phyloP scores from a whole-genome alignment of 2,329 filamentous ascomycete genomes.

The Fusarium illudens region DNA sequence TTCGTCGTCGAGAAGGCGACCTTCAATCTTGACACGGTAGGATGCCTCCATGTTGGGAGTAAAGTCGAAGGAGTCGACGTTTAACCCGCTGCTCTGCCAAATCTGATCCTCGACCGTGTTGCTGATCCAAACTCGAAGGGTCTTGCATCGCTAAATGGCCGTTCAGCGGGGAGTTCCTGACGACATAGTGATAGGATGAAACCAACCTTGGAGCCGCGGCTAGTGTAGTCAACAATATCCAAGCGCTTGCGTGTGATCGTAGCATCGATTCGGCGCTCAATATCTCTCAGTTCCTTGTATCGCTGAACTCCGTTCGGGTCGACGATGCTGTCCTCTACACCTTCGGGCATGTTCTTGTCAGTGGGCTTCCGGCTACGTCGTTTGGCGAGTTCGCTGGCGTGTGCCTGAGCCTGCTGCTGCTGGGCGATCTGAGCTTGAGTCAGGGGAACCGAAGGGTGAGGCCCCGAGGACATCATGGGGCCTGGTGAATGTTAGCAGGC shows the following conservation, averaged over 20 bases:
- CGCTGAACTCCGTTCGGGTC: slow-evolving; percentile 78
- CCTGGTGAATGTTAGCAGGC: slow-evolving; percentile 47
- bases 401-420: slow-evolving; percentile 61
- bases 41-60: slow-evolving; percentile 78
- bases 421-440: slow-evolving; percentile 63
- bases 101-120: slow-evolving; percentile 95
- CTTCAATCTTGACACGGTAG: slow-evolving; percentile 93
- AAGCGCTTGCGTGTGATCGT: slow-evolving; percentile 94
- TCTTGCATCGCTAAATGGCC: slow-evolving; percentile 72
- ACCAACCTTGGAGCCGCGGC: slow-evolving; percentile 73
- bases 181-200: not conserved
- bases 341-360: slow-evolving; percentile 93
- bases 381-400: slow-evolving; percentile 73
- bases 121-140: slow-evolving; percentile 90
- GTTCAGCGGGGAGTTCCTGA: slow-evolving; percentile 10
- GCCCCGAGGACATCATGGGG: slow-evolving; percentile 64
- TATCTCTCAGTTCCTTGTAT: slow-evolving; percentile 84
- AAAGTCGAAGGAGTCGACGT: slow-evolving; percentile 83
- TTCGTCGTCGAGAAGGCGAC: slow-evolving; percentile 78
- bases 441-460: slow-evolving; percentile 60
- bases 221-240: slow-evolving; percentile 85
- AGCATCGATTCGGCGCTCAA: slow-evolving; percentile 89
- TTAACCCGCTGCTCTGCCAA: slow-evolving; percentile 80
- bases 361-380: slow-evolving; percentile 88
- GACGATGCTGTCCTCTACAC: slow-evolving; percentile 82